phyloP scores from a whole-genome alignment of 2,329 filamentous ascomycete genomes.

The Mycogone perniciosa region DNA sequence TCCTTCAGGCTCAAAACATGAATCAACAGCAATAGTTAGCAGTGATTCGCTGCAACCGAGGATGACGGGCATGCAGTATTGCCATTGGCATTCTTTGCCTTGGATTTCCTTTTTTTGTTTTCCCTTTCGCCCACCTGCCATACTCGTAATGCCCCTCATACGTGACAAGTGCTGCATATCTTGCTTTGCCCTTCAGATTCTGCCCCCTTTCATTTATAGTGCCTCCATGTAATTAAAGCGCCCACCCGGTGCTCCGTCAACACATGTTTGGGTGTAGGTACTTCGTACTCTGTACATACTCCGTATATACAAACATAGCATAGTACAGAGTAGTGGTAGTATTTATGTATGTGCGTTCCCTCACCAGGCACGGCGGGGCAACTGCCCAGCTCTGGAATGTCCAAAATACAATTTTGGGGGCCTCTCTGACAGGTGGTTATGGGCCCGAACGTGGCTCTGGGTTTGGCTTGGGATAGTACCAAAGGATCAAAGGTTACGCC shows the following conservation, averaged over 20 bases:
- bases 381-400: conserved; percentile 6
- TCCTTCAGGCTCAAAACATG: too few relatives aligned
- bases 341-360: neutral
- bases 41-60: too few relatives aligned
- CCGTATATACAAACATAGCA: too few relatives aligned
- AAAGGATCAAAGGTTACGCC: neutral
- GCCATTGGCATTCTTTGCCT: neutral
- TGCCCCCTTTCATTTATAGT: neutral
- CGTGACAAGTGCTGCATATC: neutral
- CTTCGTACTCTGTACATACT: too few relatives aligned
- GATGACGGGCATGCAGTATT: neutral
- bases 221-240: too few relatives aligned
- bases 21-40: too few relatives aligned
- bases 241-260: too few relatives aligned
- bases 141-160: neutral
- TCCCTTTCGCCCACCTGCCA: neutral
- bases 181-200: neutral
- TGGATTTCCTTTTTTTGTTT: neutral
- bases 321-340: too few relatives aligned
- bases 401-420: neutral
- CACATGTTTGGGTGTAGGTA: too few relatives aligned
- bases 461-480: neutral
- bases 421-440: neutral
- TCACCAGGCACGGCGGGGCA: conserved; percentile 10
- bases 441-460: too few relatives aligned